These are phyloP conservation scores for Serendipita sp. DNA, from an alignment of 1,284 basidiomycete species.

Conservation along the genomic window DNA sequence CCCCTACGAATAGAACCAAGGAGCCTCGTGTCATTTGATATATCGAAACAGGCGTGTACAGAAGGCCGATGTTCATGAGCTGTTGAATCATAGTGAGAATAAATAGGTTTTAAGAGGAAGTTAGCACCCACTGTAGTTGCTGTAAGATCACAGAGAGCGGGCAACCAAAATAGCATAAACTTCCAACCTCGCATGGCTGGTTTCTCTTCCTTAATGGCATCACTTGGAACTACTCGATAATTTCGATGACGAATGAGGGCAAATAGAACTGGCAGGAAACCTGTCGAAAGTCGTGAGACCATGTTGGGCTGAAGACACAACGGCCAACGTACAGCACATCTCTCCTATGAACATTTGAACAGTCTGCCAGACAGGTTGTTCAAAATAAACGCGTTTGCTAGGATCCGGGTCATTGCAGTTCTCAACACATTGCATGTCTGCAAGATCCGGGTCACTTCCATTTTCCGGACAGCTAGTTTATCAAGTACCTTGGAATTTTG, in stretches of 20 bases:
- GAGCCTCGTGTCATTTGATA: slow-evolving; percentile 82
- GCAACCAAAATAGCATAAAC: slow-evolving; percentile 67
- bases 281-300: slow-evolving; percentile 25
- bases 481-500: slow-evolving; percentile 53
- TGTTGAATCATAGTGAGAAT: slow-evolving; percentile 23
- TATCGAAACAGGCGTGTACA: slow-evolving; percentile 93
- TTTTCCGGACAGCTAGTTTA: slow-evolving; percentile 5
- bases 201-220: slow-evolving; percentile 20
- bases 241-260: slow-evolving; percentile 37
- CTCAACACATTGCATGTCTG: slow-evolving; percentile 92
- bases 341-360: slow-evolving; percentile 91
- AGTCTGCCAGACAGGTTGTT: slow-evolving; percentile 89
- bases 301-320: slow-evolving; percentile 14
- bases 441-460: not conserved
- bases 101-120: slow-evolving; percentile 13
- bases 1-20: slow-evolving; percentile 90
- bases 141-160: slow-evolving; percentile 77
- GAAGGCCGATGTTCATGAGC: slow-evolving; percentile 89
- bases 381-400: slow-evolving; percentile 52
- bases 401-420: slow-evolving; percentile 56
- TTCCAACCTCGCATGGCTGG: slow-evolving; percentile 37
- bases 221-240: slow-evolving; percentile 27
- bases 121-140: slow-evolving; percentile 57
- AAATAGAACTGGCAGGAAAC: slow-evolving; percentile 73
- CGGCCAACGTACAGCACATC: slow-evolving; percentile 63